Percentiles rank a stretch among this genome's conserved stretches.
These are phyloP conservation scores for Withania somnifera DNA, from an alignment of 305 asterid genomes.

Conservation along the genomic window DNA sequence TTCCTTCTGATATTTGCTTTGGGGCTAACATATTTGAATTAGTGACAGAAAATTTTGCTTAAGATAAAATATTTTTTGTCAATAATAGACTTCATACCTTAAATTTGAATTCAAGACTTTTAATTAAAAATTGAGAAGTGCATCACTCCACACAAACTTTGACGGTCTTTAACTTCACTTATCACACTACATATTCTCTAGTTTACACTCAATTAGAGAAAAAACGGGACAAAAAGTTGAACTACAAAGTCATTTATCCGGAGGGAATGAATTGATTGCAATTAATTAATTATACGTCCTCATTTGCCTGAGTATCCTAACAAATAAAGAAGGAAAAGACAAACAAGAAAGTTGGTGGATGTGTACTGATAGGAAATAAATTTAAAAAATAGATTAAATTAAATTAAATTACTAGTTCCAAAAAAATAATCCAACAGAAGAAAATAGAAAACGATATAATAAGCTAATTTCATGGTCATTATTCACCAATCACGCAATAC, in stretches of 20 bases:
- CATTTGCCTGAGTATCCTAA: background rate
- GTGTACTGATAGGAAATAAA: background rate
- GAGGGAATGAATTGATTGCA: background rate
- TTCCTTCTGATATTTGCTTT: too few species aligned
- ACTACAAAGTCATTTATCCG: background rate
- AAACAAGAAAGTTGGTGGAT: background rate
- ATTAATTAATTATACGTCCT: background rate
- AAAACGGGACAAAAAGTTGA: background rate
- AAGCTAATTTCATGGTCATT: background rate
- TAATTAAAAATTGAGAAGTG: too few species aligned
- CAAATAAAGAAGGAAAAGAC: background rate
- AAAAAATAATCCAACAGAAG: background rate
- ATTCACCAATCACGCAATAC: too few species aligned
- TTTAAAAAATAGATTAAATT: background rate
- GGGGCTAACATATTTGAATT: too few species aligned
- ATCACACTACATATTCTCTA: background rate
- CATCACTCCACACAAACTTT: too few species aligned
- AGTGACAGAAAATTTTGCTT: too few species aligned
- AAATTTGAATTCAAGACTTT: too few species aligned
- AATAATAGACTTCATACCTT: too few species aligned
- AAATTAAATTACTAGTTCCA: background rate
- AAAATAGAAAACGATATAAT: background rate
- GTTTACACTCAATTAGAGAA: too few species aligned
- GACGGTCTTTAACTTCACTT: background rate
- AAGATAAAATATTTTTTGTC: too few species aligned